Evolutionary conservation across 805 yeast species (phyloP).

Genomic region (Candida pseudoglaebosa): DNA sequence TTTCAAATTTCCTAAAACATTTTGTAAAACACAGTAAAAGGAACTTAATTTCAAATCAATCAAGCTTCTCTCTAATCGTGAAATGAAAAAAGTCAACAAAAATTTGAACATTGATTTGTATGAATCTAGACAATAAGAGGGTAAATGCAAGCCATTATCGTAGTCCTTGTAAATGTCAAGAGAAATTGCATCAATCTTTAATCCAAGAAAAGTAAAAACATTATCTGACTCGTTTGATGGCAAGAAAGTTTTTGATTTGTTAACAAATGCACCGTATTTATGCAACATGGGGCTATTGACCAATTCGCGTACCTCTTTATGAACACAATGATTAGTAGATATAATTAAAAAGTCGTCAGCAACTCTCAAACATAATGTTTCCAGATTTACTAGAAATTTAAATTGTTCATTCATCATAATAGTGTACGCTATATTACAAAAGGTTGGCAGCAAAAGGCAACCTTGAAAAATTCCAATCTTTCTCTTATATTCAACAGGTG

Average conservation of each 20-base stretch:
- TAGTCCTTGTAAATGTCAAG: slow-evolving; percentile 16
- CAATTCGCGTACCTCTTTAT: slow-evolving; percentile 15
- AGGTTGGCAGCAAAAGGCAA: slow-evolving; percentile 63
- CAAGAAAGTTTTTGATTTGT: slow-evolving; percentile 24
- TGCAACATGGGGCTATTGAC: slow-evolving; percentile 19
- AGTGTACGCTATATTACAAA: slow-evolving; percentile 74
- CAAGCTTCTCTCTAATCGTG: slow-evolving; percentile 16
- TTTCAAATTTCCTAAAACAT: slow-evolving; percentile 10
- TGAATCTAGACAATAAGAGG: slow-evolving; percentile 13
- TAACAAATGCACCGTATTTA: slow-evolving; percentile 32
- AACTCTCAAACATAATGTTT: slow-evolving; percentile 47
- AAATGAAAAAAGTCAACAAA: slow-evolving; percentile 19
- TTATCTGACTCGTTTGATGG: slow-evolving; percentile 9
- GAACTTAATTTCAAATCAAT: slow-evolving; percentile 15
- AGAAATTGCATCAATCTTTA: slow-evolving; percentile 19
- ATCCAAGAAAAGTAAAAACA: slow-evolving; percentile 26
- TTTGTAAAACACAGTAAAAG: slow-evolving; percentile 10
- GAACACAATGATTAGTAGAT: slow-evolving; percentile 35
- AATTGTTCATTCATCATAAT: slow-evolving; percentile 44
- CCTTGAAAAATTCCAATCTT: slow-evolving; percentile 83
- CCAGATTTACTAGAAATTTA: slow-evolving; percentile 9
- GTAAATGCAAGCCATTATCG: slow-evolving; percentile 7
- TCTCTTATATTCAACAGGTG: slow-evolving; percentile 32
- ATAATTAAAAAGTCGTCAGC: slow-evolving; percentile 87
- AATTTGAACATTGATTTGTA: slow-evolving; percentile 16